phyloP scores from a whole-genome alignment of 140 eudicot species.

The Senecio squalidus region DNA sequence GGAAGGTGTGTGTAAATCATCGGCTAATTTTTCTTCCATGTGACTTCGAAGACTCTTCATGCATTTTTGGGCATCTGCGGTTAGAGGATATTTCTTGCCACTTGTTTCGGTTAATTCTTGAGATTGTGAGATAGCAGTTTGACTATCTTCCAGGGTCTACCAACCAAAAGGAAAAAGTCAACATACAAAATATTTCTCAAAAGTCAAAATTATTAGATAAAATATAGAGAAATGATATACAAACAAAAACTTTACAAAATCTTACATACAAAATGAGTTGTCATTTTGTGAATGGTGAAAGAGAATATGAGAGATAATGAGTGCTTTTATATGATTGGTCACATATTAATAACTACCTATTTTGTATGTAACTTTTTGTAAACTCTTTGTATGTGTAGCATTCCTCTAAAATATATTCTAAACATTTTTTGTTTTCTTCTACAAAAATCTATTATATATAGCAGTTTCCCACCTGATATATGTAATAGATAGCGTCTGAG shows the following conservation, averaged over 20 bases:
- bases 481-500: conserved; percentile 72
- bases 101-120: conserved; percentile 32
- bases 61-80: conserved; percentile 46
- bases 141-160: conserved; percentile 75
- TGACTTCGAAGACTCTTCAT: conserved; percentile 37
- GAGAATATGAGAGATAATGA: no score
- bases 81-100: conserved; percentile 29
- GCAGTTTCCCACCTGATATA: conserved; percentile 62
- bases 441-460: neutral
- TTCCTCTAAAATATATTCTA: no score
- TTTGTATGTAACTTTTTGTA: no score
- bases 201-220: neutral
- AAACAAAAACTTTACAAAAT: no score
- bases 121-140: conserved; percentile 35
- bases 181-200: neutral
- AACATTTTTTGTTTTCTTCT: no score
- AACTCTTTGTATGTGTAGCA: no score
- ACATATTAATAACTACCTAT: no score
- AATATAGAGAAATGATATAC: neutral
- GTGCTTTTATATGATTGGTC: no score
- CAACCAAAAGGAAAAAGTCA: conserved; percentile 15
- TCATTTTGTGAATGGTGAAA: no score
- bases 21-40: conserved; percentile 49
- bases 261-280: no score
- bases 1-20: conserved; percentile 77